phyloP scores from a whole-genome alignment of 1,284 basidiomycete species.

The Gomphus bonarii region DNA sequence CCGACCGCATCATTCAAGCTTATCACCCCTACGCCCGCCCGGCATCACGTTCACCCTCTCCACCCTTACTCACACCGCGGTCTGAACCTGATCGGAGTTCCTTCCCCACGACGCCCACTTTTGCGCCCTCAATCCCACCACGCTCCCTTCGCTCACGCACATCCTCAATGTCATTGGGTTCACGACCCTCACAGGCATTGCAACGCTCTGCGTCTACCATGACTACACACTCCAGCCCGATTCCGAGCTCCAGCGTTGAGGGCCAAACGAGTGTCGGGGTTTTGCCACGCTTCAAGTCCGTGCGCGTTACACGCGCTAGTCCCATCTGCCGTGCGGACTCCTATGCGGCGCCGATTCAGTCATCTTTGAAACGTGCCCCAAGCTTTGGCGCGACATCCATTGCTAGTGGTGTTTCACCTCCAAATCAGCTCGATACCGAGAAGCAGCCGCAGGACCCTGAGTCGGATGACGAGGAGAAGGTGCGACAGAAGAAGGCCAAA shows the following conservation, averaged over 20 bases:
- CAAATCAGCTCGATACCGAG: conserved; percentile 4
- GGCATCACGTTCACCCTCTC: conserved; percentile 23
- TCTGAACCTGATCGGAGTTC: conserved; percentile 7
- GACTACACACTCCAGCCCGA: conserved; percentile 17
- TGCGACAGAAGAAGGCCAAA: conserved; percentile 48
- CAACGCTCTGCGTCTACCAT: conserved; percentile 26
- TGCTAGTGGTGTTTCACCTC: not conserved
- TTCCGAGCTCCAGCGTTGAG: conserved; percentile 11
- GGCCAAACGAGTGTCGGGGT: conserved; percentile 22
- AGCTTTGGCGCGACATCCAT: conserved; percentile 30
- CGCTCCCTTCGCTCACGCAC: conserved; percentile 26
- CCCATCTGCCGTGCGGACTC: conserved; percentile 33
- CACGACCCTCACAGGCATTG: conserved; percentile 25
- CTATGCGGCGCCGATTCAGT: conserved; percentile 15
- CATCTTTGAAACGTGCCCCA: conserved; percentile 36
- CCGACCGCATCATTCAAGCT: conserved; percentile 43
- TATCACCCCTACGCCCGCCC: conserved; percentile 53
- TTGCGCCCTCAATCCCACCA: conserved; percentile 25
- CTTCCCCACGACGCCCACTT: conserved; percentile 19
- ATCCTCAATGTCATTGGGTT: conserved; percentile 26
- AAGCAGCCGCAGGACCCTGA: conserved; percentile 30
- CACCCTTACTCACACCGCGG: conserved; percentile 12
- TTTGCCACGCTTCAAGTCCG: conserved; percentile 15
- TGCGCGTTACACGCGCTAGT: conserved; percentile 29
- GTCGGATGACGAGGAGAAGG: conserved; percentile 69